Evolutionary conservation across 257 asterid genomes (phyloP).

Genomic region (Marsdenia floribunda): DNA sequence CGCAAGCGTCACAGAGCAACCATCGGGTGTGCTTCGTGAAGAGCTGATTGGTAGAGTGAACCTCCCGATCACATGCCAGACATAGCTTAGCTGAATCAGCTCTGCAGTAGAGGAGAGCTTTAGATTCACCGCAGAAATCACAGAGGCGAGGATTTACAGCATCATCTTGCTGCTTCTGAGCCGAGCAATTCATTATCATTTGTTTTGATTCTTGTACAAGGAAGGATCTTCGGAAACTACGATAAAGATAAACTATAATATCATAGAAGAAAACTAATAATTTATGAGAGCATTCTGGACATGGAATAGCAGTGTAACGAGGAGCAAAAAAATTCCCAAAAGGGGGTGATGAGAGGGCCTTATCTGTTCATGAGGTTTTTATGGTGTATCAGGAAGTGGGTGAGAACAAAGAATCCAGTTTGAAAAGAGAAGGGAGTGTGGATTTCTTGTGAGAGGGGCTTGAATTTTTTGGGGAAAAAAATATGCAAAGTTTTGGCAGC

Average conservation of each 20-base stretch:
- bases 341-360: constrained; percentile 14
- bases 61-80: constrained; percentile 69
- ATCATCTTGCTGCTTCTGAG: neutral
- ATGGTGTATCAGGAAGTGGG: neutral
- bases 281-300: neutral
- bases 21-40: constrained; percentile 75
- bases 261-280: neutral
- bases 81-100: constrained; percentile 96
- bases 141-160: constrained; percentile 27
- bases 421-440: neutral
- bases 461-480: neutral
- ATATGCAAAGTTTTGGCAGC: neutral
- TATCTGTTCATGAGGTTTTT: constrained; percentile 23
- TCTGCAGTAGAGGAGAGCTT: constrained; percentile 73
- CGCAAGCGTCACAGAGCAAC: constrained; percentile 74
- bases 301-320: neutral
- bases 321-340: neutral
- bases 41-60: constrained; percentile 82
- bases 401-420: neutral
- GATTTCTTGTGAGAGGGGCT: neutral
- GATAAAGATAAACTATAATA: neutral
- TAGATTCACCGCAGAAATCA: constrained; percentile 68
- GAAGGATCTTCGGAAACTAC: neutral
- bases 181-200: neutral
- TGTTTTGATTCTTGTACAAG: neutral